These are phyloP conservation scores for Acer yangbiense DNA, from an alignment of 345 rosid genomes.

Conservation along the genomic window DNA sequence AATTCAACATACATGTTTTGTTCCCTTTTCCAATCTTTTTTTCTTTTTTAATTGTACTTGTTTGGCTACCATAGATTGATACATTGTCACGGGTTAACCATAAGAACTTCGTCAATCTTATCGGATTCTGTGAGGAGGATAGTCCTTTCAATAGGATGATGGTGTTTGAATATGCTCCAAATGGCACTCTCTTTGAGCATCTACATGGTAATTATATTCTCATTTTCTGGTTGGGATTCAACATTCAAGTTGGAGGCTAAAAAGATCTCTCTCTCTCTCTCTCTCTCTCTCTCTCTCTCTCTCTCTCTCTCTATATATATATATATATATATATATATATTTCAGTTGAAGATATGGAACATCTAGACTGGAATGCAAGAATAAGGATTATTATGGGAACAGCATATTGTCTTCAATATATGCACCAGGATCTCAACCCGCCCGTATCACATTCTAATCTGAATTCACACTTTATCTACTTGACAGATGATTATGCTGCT, in stretches of 20 bases:
- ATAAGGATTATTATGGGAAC: slow-evolving; percentile 87
- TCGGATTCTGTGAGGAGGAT: slow-evolving; percentile 84
- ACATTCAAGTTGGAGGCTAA: slow-evolving; percentile 8
- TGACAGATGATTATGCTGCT: slow-evolving; percentile 94
- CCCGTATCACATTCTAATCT: slow-evolving; percentile 59
- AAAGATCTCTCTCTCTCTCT: slow-evolving; percentile 10
- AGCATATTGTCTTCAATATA: slow-evolving; percentile 88
- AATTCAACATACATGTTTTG: neutral
- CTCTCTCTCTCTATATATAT: neutral
- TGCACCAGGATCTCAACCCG: slow-evolving; percentile 88
- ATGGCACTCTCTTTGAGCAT: slow-evolving; percentile 86
- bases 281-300: slow-evolving; percentile 8
- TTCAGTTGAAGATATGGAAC: slow-evolving; percentile 82
- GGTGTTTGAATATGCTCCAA: slow-evolving; percentile 99
- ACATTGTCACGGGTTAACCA: slow-evolving; percentile 80
- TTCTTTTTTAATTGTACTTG: neutral
- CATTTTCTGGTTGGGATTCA: slow-evolving; percentile 3
- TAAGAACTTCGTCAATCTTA: slow-evolving; percentile 89
- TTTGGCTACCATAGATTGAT: slow-evolving; percentile 54
- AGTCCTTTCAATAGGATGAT: slow-evolving; percentile 94
- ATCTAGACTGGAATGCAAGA: slow-evolving; percentile 90
- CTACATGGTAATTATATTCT: slow-evolving; percentile 72
- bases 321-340: neutral
- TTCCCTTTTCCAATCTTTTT: neutral
- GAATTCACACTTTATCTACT: slow-evolving; percentile 44